Evolutionary conservation across 2,329 filamentous ascomycete genomes (phyloP).

Genomic region (Fusarium devonianum): DNA sequence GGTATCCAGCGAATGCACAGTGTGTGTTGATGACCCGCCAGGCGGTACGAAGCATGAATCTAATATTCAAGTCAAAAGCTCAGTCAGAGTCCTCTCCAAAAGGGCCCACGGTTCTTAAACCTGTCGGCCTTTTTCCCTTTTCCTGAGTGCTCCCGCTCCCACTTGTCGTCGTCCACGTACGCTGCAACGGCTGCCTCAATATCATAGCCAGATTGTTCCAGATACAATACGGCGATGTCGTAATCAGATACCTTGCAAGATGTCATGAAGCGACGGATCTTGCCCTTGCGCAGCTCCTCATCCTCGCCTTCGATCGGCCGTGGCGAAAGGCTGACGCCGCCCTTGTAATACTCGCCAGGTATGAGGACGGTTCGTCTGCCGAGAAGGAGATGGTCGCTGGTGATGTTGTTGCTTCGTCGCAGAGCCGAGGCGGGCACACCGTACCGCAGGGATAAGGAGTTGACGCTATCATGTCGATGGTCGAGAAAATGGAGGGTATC

Average conservation of each 20-base stretch:
- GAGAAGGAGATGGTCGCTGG: conserved; percentile 73
- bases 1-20: conserved; percentile 36
- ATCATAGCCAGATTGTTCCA: conserved; percentile 73
- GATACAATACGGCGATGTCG: conserved; percentile 76
- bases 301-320: conserved; percentile 76
- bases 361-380: conserved; percentile 75
- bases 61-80: conserved; percentile 35
- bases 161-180: conserved; percentile 75
- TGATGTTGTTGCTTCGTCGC: conserved; percentile 72
- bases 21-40: conserved; percentile 33
- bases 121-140: conserved; percentile 41
- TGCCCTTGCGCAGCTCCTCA: conserved; percentile 73
- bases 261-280: conserved; percentile 80
- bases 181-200: conserved; percentile 68
- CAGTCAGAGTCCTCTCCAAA: conserved; percentile 44
- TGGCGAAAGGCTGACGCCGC: conserved; percentile 71
- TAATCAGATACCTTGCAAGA: conserved; percentile 79
- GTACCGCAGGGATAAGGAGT: conserved; percentile 75
- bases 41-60: conserved; percentile 42
- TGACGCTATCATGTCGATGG: conserved; percentile 71
- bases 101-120: conserved; percentile 43
- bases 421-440: conserved; percentile 69
- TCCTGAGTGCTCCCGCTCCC: conserved; percentile 73
- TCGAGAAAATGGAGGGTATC: conserved; percentile 80
- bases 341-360: conserved; percentile 73